These are phyloP conservation scores for Agaricus sinodeliciosus DNA, from an alignment of 768 basidiomycete genomes.

Conservation along the genomic window DNA sequence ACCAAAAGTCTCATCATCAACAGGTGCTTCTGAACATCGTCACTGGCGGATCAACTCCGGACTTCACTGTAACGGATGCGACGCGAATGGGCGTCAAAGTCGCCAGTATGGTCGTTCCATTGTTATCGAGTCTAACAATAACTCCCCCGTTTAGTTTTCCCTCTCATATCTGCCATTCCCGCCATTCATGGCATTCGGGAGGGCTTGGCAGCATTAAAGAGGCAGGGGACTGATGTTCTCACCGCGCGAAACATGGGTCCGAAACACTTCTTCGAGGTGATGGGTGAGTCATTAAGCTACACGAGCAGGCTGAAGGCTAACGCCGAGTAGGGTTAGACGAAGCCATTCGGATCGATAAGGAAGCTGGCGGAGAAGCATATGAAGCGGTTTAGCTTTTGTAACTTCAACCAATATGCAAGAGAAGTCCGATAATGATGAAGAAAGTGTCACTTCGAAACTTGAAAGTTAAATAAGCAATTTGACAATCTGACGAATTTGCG, in stretches of 20 bases:
- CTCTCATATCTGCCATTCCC: constrained; percentile 40
- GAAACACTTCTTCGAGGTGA: constrained; percentile 43
- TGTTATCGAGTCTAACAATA: background rate
- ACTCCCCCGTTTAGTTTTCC: constrained; percentile 32
- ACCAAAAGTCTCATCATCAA: background rate
- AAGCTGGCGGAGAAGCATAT: constrained; percentile 11
- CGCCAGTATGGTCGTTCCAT: constrained; percentile 18
- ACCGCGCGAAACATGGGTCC: constrained; percentile 39
- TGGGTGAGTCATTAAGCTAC: constrained; percentile 25
- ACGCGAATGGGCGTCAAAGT: constrained; percentile 40
- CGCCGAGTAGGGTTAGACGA: constrained; percentile 17
- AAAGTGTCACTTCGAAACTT: too few relatives aligned
- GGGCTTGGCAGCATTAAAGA: constrained; percentile 41
- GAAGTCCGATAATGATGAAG: background rate
- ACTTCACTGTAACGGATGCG: constrained; percentile 41
- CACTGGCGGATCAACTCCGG: constrained; percentile 43
- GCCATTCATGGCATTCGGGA: constrained; percentile 41
- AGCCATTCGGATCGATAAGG: constrained; percentile 16
- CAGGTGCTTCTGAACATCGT: constrained; percentile 45
- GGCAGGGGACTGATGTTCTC: constrained; percentile 40
- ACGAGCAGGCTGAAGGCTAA: background rate
- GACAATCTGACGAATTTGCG: too few relatives aligned
- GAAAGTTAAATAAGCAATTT: too few relatives aligned
- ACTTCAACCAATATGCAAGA: background rate
- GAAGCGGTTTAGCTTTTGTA: background rate